Conservation (phyloP, 345 rosid species). For the Gossypium stocksii region DNA sequence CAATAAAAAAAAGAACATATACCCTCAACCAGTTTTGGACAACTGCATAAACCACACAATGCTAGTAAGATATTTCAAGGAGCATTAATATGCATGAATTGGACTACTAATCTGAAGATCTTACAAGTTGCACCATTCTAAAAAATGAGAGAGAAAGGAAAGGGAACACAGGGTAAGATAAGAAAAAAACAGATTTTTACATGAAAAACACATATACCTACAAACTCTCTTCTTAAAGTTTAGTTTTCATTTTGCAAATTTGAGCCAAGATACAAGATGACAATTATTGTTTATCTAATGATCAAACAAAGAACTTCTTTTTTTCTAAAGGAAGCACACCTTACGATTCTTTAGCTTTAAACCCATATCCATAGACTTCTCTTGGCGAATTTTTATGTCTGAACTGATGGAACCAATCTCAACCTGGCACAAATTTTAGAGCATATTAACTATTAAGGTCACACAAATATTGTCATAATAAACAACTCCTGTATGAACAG, state of each 20-base stretch:
- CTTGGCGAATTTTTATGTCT: slow-evolving; percentile 93
- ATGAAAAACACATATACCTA: not conserved
- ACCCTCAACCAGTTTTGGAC: not conserved
- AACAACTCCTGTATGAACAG: not conserved
- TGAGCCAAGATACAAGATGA: not conserved
- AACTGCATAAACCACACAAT: not conserved
- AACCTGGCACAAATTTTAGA: slow-evolving; percentile 39
- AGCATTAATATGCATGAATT: too few relatives aligned
- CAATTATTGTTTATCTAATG: slow-evolving; percentile 7
- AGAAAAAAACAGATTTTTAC: not conserved
- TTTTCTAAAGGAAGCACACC: slow-evolving; percentile 37
- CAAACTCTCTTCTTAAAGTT: not conserved
- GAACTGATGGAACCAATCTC: slow-evolving; percentile 98
- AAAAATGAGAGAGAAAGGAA: not conserved
- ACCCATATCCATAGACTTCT: slow-evolving; percentile 99
- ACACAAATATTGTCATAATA: slow-evolving; percentile 8
- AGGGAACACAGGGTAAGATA: not conserved
- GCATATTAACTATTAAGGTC: not conserved
- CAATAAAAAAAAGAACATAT: not conserved
- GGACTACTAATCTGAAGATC: too few relatives aligned
- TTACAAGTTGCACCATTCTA: too few relatives aligned
- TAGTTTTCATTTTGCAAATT: not conserved
- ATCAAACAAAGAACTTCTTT: not conserved
- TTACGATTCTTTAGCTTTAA: slow-evolving; percentile 94
- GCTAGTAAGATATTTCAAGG: not conserved